Conservation (phyloP, 345 rosid species). For the Linum usitatissimum region DNA sequence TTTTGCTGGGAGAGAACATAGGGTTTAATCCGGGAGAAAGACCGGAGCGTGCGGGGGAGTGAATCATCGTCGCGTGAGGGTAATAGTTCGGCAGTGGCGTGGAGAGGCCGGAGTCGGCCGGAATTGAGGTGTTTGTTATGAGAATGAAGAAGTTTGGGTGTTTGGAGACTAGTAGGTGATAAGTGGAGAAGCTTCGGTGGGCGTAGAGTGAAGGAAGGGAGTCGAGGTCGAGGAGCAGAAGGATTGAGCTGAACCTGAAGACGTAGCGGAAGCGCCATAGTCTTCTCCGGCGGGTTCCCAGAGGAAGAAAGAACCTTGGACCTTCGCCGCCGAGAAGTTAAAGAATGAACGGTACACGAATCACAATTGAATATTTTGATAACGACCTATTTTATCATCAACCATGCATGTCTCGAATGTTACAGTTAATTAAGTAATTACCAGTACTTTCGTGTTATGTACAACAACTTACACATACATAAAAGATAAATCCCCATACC, state of each 20-base stretch:
- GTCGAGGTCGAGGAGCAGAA: not conserved
- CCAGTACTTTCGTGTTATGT: too few species aligned
- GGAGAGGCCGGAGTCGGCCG: conserved; percentile 4
- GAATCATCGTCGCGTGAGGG: not conserved
- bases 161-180: conserved; percentile 10
- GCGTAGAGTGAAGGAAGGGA: conserved; percentile 10
- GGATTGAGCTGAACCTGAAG: not conserved
- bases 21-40: conserved; percentile 45
- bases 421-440: too few species aligned
- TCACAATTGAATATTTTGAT: too few species aligned
- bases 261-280: conserved; percentile 1
- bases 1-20: conserved; percentile 45
- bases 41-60: conserved; percentile 16
- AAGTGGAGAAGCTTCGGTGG: not conserved
- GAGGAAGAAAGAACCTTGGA: conserved; percentile 11
- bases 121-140: conserved; percentile 24
- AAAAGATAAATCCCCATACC: too few species aligned
- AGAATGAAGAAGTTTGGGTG: conserved; percentile 1
- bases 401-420: too few species aligned
- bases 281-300: not conserved
- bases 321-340: too few species aligned
- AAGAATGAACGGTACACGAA: too few species aligned
- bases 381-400: too few species aligned
- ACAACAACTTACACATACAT: too few species aligned
- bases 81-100: conserved; percentile 1